Conservation (phyloP, 495 filamentous ascomycete species). For the Friedmanniomyces simplex region DNA sequence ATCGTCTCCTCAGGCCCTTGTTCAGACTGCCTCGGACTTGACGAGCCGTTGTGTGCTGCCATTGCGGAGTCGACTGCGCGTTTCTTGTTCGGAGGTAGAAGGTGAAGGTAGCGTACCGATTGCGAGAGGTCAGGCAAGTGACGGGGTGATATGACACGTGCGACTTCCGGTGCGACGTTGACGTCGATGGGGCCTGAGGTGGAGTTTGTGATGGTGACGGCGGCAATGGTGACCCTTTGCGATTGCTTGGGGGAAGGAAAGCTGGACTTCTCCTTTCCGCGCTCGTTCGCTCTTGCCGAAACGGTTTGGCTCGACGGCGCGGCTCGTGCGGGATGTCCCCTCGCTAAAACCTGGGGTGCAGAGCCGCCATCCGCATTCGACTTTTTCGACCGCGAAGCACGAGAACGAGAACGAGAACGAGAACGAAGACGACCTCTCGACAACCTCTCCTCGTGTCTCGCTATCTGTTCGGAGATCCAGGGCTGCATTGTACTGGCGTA, state of each 20-base stretch:
- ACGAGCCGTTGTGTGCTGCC: not conserved
- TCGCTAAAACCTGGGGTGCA: not conserved
- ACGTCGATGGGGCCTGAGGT: not conserved
- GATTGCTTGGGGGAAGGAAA: not conserved
- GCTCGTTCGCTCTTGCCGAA: not conserved
- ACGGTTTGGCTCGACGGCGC: not conserved
- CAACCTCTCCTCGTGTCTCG: too few relatives aligned
- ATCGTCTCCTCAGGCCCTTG: not conserved
- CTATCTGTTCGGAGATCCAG: too few relatives aligned
- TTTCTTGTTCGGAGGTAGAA: not conserved
- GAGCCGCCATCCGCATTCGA: not conserved
- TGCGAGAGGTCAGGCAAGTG: not conserved
- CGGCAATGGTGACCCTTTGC: not conserved
- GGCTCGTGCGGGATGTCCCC: not conserved
- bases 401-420: too few relatives aligned
- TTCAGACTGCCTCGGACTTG: not conserved
- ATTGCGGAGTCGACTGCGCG: not conserved
- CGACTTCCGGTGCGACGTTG: not conserved
- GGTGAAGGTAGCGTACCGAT: not conserved
- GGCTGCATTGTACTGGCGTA: not conserved
- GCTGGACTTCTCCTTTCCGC: slow-evolving; percentile 5
- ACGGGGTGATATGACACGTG: not conserved
- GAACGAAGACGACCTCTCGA: too few relatives aligned
- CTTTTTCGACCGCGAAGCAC: not conserved
- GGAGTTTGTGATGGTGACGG: not conserved